Base-by-base conservation (phyloP, 345 rosid species). In the Pugionium cornutum region DNA sequence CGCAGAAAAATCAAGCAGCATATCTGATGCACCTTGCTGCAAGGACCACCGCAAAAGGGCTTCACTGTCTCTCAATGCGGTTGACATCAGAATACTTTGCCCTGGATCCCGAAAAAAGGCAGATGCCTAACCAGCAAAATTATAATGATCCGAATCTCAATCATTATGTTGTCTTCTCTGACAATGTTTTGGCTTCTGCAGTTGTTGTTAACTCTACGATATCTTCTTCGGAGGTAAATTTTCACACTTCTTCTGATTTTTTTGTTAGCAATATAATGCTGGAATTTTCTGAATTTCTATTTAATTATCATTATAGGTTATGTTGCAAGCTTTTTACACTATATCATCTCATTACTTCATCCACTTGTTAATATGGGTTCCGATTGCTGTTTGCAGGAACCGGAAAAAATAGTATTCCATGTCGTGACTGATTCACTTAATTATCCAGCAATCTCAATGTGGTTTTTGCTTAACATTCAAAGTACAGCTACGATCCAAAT, bases 41-140 rank as follows among this genome's bases (percentile, higher is more conserved):
- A 48, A 82, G 88, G 78, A 89, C 89, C 46, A 89, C 89, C 29
- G 91, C 96, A 7, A 95, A 95, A 84, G 92, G 97, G 64, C 86
- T 85, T 74, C 96, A 91, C 73, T 95, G 97, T 80, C 89, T 95
- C 39, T 83, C 92, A 66, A 83, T 95, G 86, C 88, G 82, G 75
- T 67, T 95, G 79, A 91, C 97, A 30, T 75, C 95, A 35, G 91
- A 85, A 76, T 87, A 87, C 58, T 83, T 82, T 75, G 63, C 84
- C 69, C 62, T 85, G 46, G 79, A 82, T 39, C 82, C 89, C 33
- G 88, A 86, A 52, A 81, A 83, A 61, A 89, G 95, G 72, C 85
- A 66, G 83, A 71, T 92, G 70, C 83, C 84, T 64, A 77, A 84
- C 78, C 86, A 79, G 72, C 76, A 83, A 44, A 79, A 75, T 49